These are phyloP conservation scores for Emericellopsis atlantica DNA, from an alignment of 2,329 filamentous ascomycete genomes.

Conservation along the genomic window DNA sequence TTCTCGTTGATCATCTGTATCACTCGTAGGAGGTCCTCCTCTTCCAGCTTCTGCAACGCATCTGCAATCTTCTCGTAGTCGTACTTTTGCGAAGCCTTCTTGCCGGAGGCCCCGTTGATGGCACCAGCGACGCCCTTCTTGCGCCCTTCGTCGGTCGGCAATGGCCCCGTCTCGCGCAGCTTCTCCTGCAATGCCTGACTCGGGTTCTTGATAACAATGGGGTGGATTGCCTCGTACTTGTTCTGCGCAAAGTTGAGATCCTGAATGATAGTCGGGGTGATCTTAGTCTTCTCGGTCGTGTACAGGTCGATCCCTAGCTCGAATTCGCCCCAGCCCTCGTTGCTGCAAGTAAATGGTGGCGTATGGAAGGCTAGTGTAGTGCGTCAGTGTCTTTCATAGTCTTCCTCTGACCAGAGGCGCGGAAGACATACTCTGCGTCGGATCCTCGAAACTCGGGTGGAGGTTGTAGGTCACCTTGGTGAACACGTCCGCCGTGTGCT, in stretches of 20 bases:
- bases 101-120: slow-evolving; percentile 26
- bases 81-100: slow-evolving; percentile 62
- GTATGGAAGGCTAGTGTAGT: slow-evolving; percentile 55
- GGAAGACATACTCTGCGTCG: slow-evolving; percentile 62
- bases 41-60: slow-evolving; percentile 72
- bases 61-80: slow-evolving; percentile 98
- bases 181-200: slow-evolving; percentile 70
- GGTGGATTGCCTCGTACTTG: slow-evolving; percentile 73
- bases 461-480: slow-evolving; percentile 88
- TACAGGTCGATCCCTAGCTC: slow-evolving; percentile 82
- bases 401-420: neutral
- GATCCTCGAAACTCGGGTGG: slow-evolving; percentile 85
- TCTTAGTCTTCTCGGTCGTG: slow-evolving; percentile 77
- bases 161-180: slow-evolving; percentile 72
- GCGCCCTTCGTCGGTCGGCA: slow-evolving; percentile 58
- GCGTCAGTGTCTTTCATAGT: neutral
- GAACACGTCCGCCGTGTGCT: slow-evolving; percentile 73
- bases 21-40: slow-evolving; percentile 88
- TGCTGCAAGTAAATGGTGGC: slow-evolving; percentile 77
- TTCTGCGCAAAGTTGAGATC: slow-evolving; percentile 83
- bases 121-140: slow-evolving; percentile 43
- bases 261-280: slow-evolving; percentile 53
- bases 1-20: slow-evolving; percentile 98
- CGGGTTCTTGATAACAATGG: slow-evolving; percentile 82
- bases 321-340: slow-evolving; percentile 98